A percentile compares a stretch with the other conserved stretches of the same genome.
Conservation (phyloP, 257 asterid genomes). For the Phtheirospermum japonicum region DNA sequence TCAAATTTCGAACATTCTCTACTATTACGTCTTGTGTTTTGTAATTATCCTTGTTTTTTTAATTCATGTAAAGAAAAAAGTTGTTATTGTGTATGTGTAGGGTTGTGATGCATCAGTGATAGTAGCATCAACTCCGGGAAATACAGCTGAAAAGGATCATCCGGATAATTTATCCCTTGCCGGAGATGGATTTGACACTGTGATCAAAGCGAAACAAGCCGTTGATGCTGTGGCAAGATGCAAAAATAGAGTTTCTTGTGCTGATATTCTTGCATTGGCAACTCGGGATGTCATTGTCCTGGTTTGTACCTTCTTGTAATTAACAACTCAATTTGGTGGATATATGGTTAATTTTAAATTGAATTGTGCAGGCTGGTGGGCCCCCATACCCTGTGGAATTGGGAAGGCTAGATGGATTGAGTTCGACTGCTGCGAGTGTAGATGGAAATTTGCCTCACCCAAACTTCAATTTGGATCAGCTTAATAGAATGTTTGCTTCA, state of each 20-base stretch:
- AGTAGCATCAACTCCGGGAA: constrained; percentile 56
- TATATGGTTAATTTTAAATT: too few species aligned
- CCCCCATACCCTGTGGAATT: constrained; percentile 71
- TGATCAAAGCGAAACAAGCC: constrained; percentile 80
- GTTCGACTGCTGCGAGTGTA: constrained; percentile 61
- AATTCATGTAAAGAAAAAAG: too few species aligned
- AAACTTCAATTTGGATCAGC: constrained; percentile 59
- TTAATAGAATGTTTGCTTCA: constrained; percentile 57
- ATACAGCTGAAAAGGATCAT: constrained; percentile 80
- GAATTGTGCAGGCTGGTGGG: constrained; percentile 61
- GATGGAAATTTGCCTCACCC: constrained; percentile 74
- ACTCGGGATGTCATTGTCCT: constrained; percentile 70
- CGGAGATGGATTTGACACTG: constrained; percentile 95
- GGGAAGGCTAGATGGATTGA: constrained; percentile 80
- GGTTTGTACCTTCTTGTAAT: constrained; percentile 44
- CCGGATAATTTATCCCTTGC: constrained; percentile 81
- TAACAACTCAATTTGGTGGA: not conserved
- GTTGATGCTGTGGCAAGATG: constrained; percentile 59
- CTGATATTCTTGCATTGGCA: constrained; percentile 85
- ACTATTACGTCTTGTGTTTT: too few species aligned
- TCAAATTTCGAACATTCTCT: too few species aligned
- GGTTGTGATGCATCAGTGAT: constrained; percentile 89
- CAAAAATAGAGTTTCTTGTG: constrained; percentile 76
- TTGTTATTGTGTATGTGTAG: too few species aligned
- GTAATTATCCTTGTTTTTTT: too few species aligned